Conservation (phyloP, 495 filamentous ascomycete species). For the Daldinia decipiens region DNA sequence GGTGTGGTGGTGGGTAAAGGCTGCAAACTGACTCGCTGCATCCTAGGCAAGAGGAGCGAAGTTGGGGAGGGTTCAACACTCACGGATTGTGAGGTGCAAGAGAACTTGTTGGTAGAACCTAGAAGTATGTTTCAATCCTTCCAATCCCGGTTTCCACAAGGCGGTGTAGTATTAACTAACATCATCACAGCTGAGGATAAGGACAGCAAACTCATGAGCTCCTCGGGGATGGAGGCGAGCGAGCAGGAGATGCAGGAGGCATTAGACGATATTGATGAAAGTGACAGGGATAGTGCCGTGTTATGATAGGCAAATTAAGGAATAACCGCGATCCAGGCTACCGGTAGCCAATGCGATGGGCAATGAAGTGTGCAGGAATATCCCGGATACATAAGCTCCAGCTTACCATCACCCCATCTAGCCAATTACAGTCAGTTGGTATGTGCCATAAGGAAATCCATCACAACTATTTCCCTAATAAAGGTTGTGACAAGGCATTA, state of each 20-base stretch:
- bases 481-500: background rate
- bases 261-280: slow-evolving; percentile 49
- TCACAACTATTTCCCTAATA: background rate
- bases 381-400: slow-evolving; percentile 14
- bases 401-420: slow-evolving; percentile 8
- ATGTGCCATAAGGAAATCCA: slow-evolving; percentile 7
- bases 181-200: slow-evolving; percentile 72
- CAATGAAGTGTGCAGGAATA: slow-evolving; percentile 16
- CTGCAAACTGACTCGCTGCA: slow-evolving; percentile 80
- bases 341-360: slow-evolving; percentile 30
- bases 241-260: slow-evolving; percentile 61
- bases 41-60: slow-evolving; percentile 78
- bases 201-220: slow-evolving; percentile 86
- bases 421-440: background rate
- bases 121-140: slow-evolving; percentile 66
- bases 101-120: slow-evolving; percentile 81
- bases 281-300: slow-evolving; percentile 27
- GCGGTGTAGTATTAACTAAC: slow-evolving; percentile 39
- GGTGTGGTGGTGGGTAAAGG: slow-evolving; percentile 82
- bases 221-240: slow-evolving; percentile 75
- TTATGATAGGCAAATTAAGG: slow-evolving; percentile 30
- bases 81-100: slow-evolving; percentile 90
- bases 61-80: slow-evolving; percentile 80
- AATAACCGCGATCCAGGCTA: slow-evolving; percentile 24
- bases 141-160: slow-evolving; percentile 7